These are phyloP conservation scores for Pelargonium exstipulatum DNA, from an alignment of 441 rosid species.

Conservation along the genomic window DNA sequence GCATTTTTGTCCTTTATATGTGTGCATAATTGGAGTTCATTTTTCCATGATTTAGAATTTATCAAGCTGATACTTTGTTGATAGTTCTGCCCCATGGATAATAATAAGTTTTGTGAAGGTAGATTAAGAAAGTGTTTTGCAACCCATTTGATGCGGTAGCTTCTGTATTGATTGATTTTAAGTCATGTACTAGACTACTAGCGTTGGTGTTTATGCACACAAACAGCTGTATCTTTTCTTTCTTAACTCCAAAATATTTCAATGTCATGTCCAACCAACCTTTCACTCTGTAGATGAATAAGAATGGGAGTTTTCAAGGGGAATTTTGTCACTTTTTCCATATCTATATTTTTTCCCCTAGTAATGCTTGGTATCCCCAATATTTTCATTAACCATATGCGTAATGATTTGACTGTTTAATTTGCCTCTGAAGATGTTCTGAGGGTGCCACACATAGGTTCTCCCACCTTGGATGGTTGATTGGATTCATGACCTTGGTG, in stretches of 20 bases:
- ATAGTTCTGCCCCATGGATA: not conserved
- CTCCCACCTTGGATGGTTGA: not conserved
- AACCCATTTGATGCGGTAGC: not conserved
- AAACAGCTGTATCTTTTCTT: not conserved
- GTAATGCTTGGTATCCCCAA: not conserved
- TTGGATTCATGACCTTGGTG: not conserved
- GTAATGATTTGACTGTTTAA: not conserved
- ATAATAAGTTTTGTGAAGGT: not conserved
- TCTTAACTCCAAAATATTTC: not conserved
- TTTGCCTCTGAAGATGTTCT: not conserved
- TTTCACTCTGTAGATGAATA: not conserved
- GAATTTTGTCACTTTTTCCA: not conserved
- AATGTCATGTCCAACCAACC: not conserved
- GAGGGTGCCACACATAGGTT: not conserved
- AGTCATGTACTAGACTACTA: not conserved
- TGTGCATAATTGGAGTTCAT: not conserved
- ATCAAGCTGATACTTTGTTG: not conserved
- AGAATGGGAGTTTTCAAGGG: not conserved
- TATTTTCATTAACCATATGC: not conserved
- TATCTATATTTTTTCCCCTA: no score
- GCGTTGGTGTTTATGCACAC: not conserved
- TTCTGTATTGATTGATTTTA: not conserved
- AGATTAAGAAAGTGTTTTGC: not conserved
- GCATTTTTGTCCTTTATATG: not conserved
- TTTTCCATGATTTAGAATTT: not conserved